Percentiles rank a stretch among this genome's conserved stretches.
These are phyloP conservation scores for Drechslerella stenobrocha DNA, from an alignment of 2,329 filamentous ascomycete species.

Conservation along the genomic window DNA sequence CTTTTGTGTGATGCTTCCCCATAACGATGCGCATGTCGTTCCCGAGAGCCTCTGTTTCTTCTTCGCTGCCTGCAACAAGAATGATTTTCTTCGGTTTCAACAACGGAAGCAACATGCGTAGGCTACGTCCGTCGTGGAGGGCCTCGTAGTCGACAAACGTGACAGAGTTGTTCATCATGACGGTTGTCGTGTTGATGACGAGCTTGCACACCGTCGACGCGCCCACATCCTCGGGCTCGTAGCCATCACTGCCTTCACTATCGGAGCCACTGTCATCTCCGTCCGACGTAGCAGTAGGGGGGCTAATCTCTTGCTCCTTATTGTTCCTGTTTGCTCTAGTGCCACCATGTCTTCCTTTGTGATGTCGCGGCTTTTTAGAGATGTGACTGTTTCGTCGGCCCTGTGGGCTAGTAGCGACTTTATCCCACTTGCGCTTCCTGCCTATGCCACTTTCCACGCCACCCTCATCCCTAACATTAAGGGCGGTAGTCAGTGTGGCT, in stretches of 20 bases:
- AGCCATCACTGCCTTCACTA: conserved; percentile 48
- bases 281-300: conserved; percentile 11
- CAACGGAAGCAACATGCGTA: conserved; percentile 91
- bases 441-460: conserved; percentile 61
- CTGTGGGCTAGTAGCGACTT: conserved; percentile 57
- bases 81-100: conserved; percentile 94
- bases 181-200: conserved; percentile 65
- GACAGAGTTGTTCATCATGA: conserved; percentile 74
- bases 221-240: conserved; percentile 47
- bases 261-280: conserved; percentile 11
- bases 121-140: conserved; percentile 86
- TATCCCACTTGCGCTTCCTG: conserved; percentile 93
- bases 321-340: conserved; percentile 1
- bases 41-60: conserved; percentile 78
- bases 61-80: conserved; percentile 76
- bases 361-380: conserved; percentile 32
- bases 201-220: conserved; percentile 72
- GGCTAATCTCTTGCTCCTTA: conserved; percentile 16
- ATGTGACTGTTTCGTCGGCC: conserved; percentile 24
- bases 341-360: conserved; percentile 54
- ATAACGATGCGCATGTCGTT: conserved; percentile 54
- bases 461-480: not conserved
- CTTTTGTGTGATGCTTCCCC: conserved; percentile 26
- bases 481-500: not conserved
- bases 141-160: conserved; percentile 90